These are phyloP conservation scores for Carpinus viminea DNA, from an alignment of 306 rosid species.

Conservation along the genomic window DNA sequence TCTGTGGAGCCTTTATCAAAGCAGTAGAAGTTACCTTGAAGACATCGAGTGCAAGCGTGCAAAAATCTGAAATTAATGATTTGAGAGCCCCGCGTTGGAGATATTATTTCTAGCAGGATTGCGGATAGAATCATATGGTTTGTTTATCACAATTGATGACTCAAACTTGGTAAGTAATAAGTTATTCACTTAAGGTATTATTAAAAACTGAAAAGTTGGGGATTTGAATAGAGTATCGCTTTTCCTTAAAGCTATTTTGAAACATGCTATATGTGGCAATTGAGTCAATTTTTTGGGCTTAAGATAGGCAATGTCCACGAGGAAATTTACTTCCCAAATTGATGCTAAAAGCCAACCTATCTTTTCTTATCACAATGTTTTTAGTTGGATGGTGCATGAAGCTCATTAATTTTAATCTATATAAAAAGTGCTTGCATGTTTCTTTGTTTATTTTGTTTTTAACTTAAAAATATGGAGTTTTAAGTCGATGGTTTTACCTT, in stretches of 20 bases:
- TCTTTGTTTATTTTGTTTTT: too few species aligned
- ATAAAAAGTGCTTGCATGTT: too few species aligned
- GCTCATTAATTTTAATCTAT: too few species aligned
- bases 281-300: background rate
- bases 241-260: background rate
- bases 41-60: slow-evolving; percentile 41
- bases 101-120: slow-evolving; percentile 67
- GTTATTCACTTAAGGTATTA: background rate
- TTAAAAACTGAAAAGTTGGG: background rate
- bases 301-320: background rate
- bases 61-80: slow-evolving; percentile 45
- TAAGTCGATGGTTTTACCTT: background rate
- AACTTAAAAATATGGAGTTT: too few species aligned
- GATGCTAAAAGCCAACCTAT: background rate
- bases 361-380: background rate
- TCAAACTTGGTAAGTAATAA: slow-evolving; percentile 55
- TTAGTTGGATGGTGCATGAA: too few species aligned
- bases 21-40: slow-evolving; percentile 82
- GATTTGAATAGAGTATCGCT: background rate
- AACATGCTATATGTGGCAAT: background rate
- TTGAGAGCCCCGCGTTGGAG: slow-evolving; percentile 65
- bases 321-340: background rate
- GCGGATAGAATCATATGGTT: slow-evolving; percentile 86
- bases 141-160: slow-evolving; percentile 73
- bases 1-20: slow-evolving; percentile 83